Conservation (phyloP, 2,329 filamentous ascomycete species). For the Aureobasidium lini region DNA sequence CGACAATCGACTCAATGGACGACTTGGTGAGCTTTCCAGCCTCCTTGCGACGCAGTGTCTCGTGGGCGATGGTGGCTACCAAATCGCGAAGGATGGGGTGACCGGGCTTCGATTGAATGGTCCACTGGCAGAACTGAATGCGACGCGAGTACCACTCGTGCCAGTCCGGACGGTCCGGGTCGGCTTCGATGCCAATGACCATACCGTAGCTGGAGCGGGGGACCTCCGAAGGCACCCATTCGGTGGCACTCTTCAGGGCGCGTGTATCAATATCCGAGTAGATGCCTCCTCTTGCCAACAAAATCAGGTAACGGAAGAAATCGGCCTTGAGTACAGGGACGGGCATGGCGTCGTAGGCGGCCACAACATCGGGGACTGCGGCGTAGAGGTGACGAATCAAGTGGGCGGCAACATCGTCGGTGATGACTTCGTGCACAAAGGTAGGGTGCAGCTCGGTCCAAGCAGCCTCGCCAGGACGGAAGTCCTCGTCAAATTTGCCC, state of each 20-base stretch:
- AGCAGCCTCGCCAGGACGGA: slow-evolving; percentile 77
- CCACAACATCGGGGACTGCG: slow-evolving; percentile 46
- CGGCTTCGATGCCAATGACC: slow-evolving; percentile 91
- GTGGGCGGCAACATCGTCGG: slow-evolving; percentile 77
- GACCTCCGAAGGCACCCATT: slow-evolving; percentile 79
- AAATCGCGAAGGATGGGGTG: slow-evolving; percentile 87
- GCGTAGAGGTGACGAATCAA: slow-evolving; percentile 82
- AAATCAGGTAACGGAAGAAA: slow-evolving; percentile 61
- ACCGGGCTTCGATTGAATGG: slow-evolving; percentile 89
- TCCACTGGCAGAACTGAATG: slow-evolving; percentile 99
- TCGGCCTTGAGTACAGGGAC: slow-evolving; percentile 53
- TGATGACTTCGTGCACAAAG: slow-evolving; percentile 94
- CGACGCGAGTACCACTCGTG: slow-evolving; percentile 89
- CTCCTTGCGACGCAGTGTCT: slow-evolving; percentile 67
- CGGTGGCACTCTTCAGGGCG: slow-evolving; percentile 71
- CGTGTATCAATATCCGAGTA: slow-evolving; percentile 81
- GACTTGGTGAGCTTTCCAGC: slow-evolving; percentile 54
- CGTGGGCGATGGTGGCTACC: slow-evolving; percentile 75
- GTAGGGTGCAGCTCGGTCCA: slow-evolving; percentile 83
- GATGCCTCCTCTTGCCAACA: slow-evolving; percentile 70
- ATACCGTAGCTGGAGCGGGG: slow-evolving; percentile 73
- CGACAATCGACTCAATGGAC: slow-evolving; percentile 62
- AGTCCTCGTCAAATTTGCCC: slow-evolving; percentile 62
- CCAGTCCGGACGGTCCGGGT: slow-evolving; percentile 90
- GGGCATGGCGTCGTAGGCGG: slow-evolving; percentile 43